Evolutionary conservation across 2,329 filamentous ascomycete genomes (phyloP).

Genomic region (Elsinoe necatrix): DNA sequence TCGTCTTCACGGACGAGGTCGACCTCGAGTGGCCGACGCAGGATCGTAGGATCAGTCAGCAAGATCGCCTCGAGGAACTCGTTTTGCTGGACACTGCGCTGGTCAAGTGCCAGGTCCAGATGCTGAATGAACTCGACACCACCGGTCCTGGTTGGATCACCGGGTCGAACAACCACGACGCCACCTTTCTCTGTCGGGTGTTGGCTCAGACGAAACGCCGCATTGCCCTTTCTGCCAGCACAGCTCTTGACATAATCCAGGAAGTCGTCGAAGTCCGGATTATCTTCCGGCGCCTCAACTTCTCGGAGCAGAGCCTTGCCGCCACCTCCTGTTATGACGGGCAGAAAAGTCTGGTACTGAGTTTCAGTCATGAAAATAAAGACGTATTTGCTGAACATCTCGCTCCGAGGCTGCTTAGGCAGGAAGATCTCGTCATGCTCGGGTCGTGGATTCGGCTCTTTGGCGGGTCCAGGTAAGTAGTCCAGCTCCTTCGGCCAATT

Average conservation of each 20-base stretch:
- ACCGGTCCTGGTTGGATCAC: constrained; percentile 42
- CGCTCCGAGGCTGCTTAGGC: constrained; percentile 57
- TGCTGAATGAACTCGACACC: constrained; percentile 19
- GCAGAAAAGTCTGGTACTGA: constrained; percentile 68
- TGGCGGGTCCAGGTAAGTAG: constrained; percentile 64
- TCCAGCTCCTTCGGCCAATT: constrained; percentile 69
- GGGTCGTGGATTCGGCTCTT: constrained; percentile 60
- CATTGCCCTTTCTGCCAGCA: constrained; percentile 61
- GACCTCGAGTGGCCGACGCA: constrained; percentile 56
- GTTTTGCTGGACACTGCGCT: constrained; percentile 77
- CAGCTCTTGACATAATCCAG: constrained; percentile 66
- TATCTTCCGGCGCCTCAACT: constrained; percentile 53
- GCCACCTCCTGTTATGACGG: constrained; percentile 66
- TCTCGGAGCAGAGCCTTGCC: constrained; percentile 70
- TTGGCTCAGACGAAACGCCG: constrained; percentile 25
- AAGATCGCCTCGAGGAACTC: constrained; percentile 89
- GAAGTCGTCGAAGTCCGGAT: constrained; percentile 59
- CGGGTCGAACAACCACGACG: constrained; percentile 69
- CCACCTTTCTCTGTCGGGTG: constrained; percentile 36
- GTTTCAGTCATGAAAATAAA: constrained; percentile 75
- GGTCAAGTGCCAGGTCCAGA: constrained; percentile 64
- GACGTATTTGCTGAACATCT: constrained; percentile 76
- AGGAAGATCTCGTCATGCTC: constrained; percentile 54
- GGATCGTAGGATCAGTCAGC: constrained; percentile 62
- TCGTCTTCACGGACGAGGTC: constrained; percentile 4